Base-by-base conservation (phyloP, 495 filamentous ascomycete genomes). In the Evernia prunastri region DNA sequence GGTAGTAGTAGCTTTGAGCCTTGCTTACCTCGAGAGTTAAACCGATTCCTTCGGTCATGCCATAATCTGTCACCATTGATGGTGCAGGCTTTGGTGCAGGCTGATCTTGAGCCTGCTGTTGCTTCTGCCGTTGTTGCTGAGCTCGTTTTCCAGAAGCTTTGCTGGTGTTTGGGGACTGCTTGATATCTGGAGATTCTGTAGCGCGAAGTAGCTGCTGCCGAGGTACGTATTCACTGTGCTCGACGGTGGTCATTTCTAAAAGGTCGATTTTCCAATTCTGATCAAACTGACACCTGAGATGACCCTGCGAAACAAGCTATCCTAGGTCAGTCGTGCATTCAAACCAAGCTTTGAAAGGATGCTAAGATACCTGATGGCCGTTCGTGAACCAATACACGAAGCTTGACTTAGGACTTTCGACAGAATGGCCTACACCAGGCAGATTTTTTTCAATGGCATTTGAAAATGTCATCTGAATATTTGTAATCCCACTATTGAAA, bases 401-500 rank as follows among this genome's bases (percentile, higher is more conserved):
- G 64, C 79, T 89, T 31, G 84, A 82, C 65, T 80, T 86, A 20
- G 62, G 67, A 63, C 85, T 83, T 63, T 88, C 84, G 35, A 90
- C 81, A 64, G 83, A 81, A 63, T 89, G 85, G 47, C 82, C 82
- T 56, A 87, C 86, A 59, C 83, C 81, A 5, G 80, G 76, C 53
- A 85, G 67, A 35, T 82, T 75, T 27, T 76, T 79, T 63, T 92
- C 87, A 54, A 75, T 78, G 31, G 79, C 71, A 18, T 70, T 74
- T 66, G 85, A 82, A 58, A 91, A 77, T 23, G 89, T 80, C 78
- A 96, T 82, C 71, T 94, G 90, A 58, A 96, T 89, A 27, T 82
- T 85, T 56, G 80, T 82, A 43, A 96, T 85, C 8, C 90, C 90
- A 61, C 88, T 92, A n/a, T 87, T 85, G 68, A 89, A 95, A 66